Base-by-base conservation (phyloP, 208 protist species). In the Trypanosoma melophagium region DNA sequence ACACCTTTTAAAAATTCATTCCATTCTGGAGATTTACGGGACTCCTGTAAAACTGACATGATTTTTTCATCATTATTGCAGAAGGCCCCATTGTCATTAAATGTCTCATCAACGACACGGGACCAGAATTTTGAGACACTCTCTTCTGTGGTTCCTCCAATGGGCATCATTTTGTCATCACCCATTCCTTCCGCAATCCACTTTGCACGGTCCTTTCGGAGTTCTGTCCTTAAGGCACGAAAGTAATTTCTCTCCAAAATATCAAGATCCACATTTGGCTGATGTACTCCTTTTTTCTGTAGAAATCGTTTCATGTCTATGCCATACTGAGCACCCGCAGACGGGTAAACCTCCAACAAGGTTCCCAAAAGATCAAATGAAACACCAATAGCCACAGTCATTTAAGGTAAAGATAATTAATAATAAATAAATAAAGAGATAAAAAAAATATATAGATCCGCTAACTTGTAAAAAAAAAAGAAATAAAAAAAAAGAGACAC, bases 331-430 rank as follows among this genome's bases (percentile, higher is more conserved):
- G 73, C 66, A 22, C 85, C 88, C 0, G 84, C 50, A n/a, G 83
- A 78, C 17, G 54, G 65, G 7, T 66, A 70, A 38, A 94, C 69
- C 16, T 60, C 62, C 19, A 94, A 71, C 3, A 94, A 55, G 5
- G 88, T 89, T 13, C 70, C 71, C 22, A 91, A 67, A 0, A 87
- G 79, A 40, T 94, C 88, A 47, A 91, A 87, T 54, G 82, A 92
- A 54, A 94, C 60, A 14, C 76, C 79, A 57, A 69, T 25, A 19
- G 40, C 7, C 2, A 65, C 21, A 38, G 54, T 25, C 70, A 76
- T 74, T 42, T 31, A 0, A 2, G 12, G 38, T 51, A 42, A 22
- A 28, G 7, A 31, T n/a, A 24, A 58, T 41, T 12, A 51, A 69
- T 13, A 1, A 66, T 13, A 58, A 19, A 19, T 19, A 53, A 13